Conservation (phyloP, 2,329 filamentous ascomycete species). For the Fusarium sp. region DNA sequence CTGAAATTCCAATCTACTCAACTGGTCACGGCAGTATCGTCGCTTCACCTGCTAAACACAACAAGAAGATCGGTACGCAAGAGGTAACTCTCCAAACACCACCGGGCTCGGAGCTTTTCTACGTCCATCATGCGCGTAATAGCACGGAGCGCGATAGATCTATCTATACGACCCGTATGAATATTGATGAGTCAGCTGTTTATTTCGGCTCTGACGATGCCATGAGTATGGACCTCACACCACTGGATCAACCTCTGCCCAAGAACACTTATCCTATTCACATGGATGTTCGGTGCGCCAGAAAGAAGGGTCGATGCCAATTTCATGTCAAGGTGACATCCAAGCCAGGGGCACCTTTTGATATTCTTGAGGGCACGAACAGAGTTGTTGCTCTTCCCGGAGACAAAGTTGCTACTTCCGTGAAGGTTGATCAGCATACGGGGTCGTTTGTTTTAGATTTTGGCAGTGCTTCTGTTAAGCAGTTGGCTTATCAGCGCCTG, state of each 20-base stretch:
- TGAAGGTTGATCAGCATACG: background rate
- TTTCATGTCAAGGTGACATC: slow-evolving; percentile 22
- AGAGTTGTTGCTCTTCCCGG: slow-evolving; percentile 27
- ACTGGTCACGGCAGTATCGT: slow-evolving; percentile 54
- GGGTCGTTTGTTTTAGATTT: slow-evolving; percentile 25
- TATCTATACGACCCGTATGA: slow-evolving; percentile 52
- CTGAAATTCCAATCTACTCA: slow-evolving; percentile 49
- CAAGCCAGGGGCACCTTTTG: slow-evolving; percentile 26
- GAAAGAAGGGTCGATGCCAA: background rate
- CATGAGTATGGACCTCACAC: slow-evolving; percentile 49
- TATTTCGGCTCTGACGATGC: slow-evolving; percentile 48
- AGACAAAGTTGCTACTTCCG: background rate
- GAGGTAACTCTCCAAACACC: slow-evolving; percentile 50
- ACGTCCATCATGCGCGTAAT: slow-evolving; percentile 53
- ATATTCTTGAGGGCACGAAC: slow-evolving; percentile 34
- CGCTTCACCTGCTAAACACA: slow-evolving; percentile 46
- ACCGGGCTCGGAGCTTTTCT: slow-evolving; percentile 51
- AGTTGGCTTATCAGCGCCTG: slow-evolving; percentile 32
- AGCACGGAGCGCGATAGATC: slow-evolving; percentile 46
- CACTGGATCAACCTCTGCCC: slow-evolving; percentile 50
- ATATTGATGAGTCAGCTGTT: slow-evolving; percentile 39
- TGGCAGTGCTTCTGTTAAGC: background rate
- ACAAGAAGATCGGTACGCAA: slow-evolving; percentile 45
- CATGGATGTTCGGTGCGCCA: slow-evolving; percentile 33
- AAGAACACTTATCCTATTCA: slow-evolving; percentile 49